phyloP scores from a whole-genome alignment of 441 rosid species.

The Corymbia citriodora region DNA sequence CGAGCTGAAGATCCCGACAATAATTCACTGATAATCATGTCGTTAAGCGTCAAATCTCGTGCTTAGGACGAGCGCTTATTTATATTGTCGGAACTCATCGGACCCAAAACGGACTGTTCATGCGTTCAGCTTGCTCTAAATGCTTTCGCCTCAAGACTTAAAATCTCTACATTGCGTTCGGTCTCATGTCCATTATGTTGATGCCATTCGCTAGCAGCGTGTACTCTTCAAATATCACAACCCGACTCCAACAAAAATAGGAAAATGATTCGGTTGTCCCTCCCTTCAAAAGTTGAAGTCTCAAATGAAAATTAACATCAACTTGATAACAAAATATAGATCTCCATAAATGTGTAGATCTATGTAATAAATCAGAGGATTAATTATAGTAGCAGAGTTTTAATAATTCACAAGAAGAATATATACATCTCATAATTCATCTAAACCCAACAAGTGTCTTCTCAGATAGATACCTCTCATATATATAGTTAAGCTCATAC shows the following conservation, averaged over 20 bases:
- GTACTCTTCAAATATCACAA: not conserved
- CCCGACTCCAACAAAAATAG: not conserved
- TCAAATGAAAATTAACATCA: not conserved
- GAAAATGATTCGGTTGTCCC: fast-evolving
- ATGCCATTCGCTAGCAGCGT: not conserved
- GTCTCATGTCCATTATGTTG: not conserved
- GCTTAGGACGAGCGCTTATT: not conserved
- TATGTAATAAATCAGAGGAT: not conserved
- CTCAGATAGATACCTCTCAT: not conserved
- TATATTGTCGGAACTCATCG: not conserved
- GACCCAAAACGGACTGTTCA: not conserved
- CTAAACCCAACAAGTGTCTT: not conserved
- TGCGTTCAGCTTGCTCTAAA: not conserved
- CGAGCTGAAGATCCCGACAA: not conserved
- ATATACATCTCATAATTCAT: not conserved
- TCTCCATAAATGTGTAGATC: not conserved
- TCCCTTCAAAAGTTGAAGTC: fast-evolving
- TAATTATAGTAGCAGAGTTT: not conserved
- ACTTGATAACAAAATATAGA: not conserved
- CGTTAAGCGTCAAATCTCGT: not conserved
- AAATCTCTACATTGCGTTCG: not conserved
- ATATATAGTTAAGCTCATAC: not conserved
- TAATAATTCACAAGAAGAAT: not conserved
- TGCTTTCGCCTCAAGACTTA: not conserved
- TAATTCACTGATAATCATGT: not conserved